phyloP scores from a whole-genome alignment of 371 early-diverging fungal genomes.

The Circinella minor region DNA sequence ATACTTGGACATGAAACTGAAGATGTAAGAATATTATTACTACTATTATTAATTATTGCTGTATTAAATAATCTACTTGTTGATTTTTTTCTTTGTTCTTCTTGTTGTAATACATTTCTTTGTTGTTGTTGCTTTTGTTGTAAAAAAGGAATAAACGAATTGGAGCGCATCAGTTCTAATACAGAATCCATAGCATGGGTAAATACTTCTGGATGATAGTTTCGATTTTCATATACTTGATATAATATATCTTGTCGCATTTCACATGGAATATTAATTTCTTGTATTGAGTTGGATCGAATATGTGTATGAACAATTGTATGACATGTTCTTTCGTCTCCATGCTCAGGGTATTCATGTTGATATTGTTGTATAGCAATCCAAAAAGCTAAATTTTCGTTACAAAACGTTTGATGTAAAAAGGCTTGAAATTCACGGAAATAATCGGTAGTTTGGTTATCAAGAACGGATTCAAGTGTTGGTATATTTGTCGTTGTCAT shows the following conservation, averaged over 20 bases:
- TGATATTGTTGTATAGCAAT: slow-evolving; percentile 42
- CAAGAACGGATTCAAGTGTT: slow-evolving; percentile 39
- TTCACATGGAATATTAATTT: slow-evolving; percentile 57
- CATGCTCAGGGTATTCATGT: slow-evolving; percentile 10
- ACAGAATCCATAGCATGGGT: slow-evolving; percentile 41
- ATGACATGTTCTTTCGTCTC: slow-evolving; percentile 20
- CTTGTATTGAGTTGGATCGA: slow-evolving; percentile 49
- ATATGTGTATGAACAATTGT: slow-evolving; percentile 37
- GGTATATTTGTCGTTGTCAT: slow-evolving; percentile 6
- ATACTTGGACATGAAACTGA: background rate
- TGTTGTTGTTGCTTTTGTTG: slow-evolving; percentile 7
- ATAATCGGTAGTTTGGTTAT: slow-evolving; percentile 27
- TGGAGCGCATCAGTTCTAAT: slow-evolving; percentile 51
- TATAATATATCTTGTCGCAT: slow-evolving; percentile 47
- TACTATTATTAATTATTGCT: background rate
- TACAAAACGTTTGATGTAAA: slow-evolving; percentile 44
- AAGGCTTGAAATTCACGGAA: slow-evolving; percentile 44
- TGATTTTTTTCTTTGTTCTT: background rate
- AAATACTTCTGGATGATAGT: slow-evolving; percentile 38
- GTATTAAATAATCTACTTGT: background rate
- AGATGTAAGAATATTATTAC: background rate
- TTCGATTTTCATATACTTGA: slow-evolving; percentile 20
- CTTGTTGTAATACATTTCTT: background rate
- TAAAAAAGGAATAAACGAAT: slow-evolving; percentile 51
- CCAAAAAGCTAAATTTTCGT: slow-evolving; percentile 53